These are phyloP conservation scores for Nitzschia inconspicua DNA, from an alignment of 108 stramenopile species.

Conservation along the genomic window DNA sequence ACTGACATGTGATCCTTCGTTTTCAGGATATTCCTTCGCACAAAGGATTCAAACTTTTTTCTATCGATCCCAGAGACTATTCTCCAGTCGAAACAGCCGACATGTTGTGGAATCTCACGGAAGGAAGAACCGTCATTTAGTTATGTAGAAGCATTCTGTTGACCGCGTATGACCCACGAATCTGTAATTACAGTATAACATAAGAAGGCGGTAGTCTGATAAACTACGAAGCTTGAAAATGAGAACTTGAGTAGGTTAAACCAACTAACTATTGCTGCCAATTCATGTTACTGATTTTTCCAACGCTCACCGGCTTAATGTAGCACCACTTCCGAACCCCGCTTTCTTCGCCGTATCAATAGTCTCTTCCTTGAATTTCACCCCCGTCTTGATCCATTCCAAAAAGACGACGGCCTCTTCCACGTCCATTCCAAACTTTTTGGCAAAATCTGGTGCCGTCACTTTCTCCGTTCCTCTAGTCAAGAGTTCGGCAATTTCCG, in stretches of 20 bases:
- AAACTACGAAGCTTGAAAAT: too few relatives aligned
- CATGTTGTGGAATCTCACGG: constrained; percentile 33
- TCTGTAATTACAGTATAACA: too few relatives aligned
- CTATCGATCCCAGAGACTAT: constrained; percentile 36
- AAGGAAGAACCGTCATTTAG: too few relatives aligned
- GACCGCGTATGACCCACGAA: too few relatives aligned
- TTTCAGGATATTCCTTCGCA: constrained; percentile 24
- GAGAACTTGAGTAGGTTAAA: too few relatives aligned
- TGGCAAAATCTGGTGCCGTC: constrained; percentile 57
- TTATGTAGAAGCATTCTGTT: too few relatives aligned
- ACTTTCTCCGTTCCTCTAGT: constrained; percentile 37
- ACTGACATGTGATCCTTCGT: not conserved
- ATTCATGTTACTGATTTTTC: too few relatives aligned
- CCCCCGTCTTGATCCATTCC: constrained; percentile 77
- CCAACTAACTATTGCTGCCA: too few relatives aligned
- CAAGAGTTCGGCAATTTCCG: constrained; percentile 51
- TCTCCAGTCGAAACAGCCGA: constrained; percentile 30
- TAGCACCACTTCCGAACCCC: constrained; percentile 31
- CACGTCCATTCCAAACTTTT: constrained; percentile 59
- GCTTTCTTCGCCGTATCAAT: constrained; percentile 56
- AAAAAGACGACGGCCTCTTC: constrained; percentile 76
- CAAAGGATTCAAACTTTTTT: constrained; percentile 20
- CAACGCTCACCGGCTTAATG: too few relatives aligned
- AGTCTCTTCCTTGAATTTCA: constrained; percentile 67
- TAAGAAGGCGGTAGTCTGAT: too few relatives aligned